Evolutionary conservation across 371 early-diverging fungal species (phyloP), one percentile per base, ranked within the genome.

Genomic region (Blakeslea trispora): DNA sequence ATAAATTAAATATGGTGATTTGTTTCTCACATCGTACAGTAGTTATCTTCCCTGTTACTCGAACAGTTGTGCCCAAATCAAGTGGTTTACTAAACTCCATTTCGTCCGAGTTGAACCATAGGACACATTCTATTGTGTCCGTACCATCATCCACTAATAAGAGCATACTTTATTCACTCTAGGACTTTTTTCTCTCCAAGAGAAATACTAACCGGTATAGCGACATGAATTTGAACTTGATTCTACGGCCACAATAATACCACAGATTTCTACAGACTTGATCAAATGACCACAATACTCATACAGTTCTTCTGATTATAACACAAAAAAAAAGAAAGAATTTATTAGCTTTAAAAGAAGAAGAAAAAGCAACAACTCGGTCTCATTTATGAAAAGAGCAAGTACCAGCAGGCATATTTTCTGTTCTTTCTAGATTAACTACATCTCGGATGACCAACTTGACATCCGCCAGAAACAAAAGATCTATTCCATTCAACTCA

Each of bases 81-180:
- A 50, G 39, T n/a, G 48, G 44, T 5, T 37, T 46, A 17, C 53
- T 37, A 11, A n/a, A 21, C 21, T 53, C 24, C 1, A 34, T 6
- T 18, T 19, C 19, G 2, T 49, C 13, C 3, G 44, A 17, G 5
- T 60, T 35, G 10, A 45, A 40, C 60, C 60, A 65, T 13, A 46
- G 21, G 15, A 34, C 45, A 40, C 65, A 65, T 18, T 24, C 32
- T 8, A 65, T 44, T 10, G 48, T 53, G 1, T 53, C 65, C 13
- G 60, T 59, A 13, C 53, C 46, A 28, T 65, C 65, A 37, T 65
- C 65, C 13, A 65, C 60, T 57, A 18, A n/a, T 14, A 18, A 14
- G 28, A 5, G n/a, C n/a, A n/a, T n/a, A n/a, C n/a, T n/a, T n/a
- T n/a, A n/a, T n/a, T n/a, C n/a, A n/a, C n/a, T n/a, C n/a, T n/a